phyloP scores from a whole-genome alignment of 2,329 filamentous ascomycete genomes.

The Akanthomyces dipterigenus region DNA sequence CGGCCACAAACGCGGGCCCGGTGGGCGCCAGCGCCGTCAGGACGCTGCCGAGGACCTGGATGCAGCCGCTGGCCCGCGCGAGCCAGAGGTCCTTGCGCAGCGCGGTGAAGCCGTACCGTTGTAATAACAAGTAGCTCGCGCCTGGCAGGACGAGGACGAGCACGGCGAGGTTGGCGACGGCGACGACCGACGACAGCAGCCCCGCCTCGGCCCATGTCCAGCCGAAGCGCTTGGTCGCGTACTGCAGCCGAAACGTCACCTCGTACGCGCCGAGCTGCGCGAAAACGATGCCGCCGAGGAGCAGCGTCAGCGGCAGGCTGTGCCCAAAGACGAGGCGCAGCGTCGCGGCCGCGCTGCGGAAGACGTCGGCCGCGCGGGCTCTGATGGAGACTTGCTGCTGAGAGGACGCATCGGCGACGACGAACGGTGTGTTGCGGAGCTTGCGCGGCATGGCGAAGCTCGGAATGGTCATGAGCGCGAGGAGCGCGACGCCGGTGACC shows the following conservation, averaged over 20 bases:
- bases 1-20: neutral
- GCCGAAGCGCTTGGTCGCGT: conserved; percentile 9
- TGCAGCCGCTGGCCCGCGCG: neutral
- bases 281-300: conserved; percentile 9
- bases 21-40: conserved; percentile 8
- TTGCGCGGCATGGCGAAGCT: conserved; percentile 7
- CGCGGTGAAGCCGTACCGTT: neutral
- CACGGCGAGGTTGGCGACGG: conserved; percentile 1
- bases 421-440: neutral
- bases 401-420: neutral
- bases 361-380: neutral
- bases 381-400: neutral
- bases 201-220: conserved; percentile 12
- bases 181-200: neutral
- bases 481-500: neutral
- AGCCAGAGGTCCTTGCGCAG: conserved; percentile 11
- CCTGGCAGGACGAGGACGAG: conserved; percentile 6
- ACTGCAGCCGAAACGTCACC: conserved; percentile 4
- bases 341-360: neutral
- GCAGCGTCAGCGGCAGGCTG: conserved; percentile 2
- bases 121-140: neutral
- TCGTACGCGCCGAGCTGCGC: conserved; percentile 9
- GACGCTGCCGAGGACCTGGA: conserved; percentile 9
- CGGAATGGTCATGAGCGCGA: neutral
- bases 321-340: neutral